Base-by-base conservation (phyloP, 495 filamentous ascomycete species). In the Xylaria venustula region DNA sequence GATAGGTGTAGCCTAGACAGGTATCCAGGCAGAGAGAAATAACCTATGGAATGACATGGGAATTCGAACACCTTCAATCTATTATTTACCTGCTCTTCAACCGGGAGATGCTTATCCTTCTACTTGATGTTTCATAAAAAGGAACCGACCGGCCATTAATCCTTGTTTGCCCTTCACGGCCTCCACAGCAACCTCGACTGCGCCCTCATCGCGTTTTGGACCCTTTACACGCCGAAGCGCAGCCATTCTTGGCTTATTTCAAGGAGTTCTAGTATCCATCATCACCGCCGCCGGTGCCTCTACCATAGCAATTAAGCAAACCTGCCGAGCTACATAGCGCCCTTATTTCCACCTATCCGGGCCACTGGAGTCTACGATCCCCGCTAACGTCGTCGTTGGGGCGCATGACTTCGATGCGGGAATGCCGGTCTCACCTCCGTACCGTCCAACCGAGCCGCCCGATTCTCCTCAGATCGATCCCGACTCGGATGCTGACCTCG, bases 401-500 rank as follows among this genome's bases (percentile, higher is more conserved):
- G 64, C 63, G 61, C 62, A 71, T 69, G 69, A 69, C 34, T 61
- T 75, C 75, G 62, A 76, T 73, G 72, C 78, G 77, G 78, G 70
- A 83, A 71, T 84, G 81, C 80, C 82, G 73, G 71, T 72, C 64
- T 69, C 75, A 73, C 77, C 75, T 58, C 75, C 80, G 54, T 75
- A 82, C 64, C 77, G 73, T 55, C 78, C 73, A 42, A 71, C 76
- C 61, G 71, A 78, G 71, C 75, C 76, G 67, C 81, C 82, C 69
- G 78, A 82, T 67, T 82, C 79, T 32, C 76, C 75, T 49, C 63
- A 71, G 57, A 76, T 83, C 68, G 79, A 82, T 52, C 83, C 83
- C 50, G 83, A 88, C 61, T 85, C 85, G 52, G 89, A 90, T 66
- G 80, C 90, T 55, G 88, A 92, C 61, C 77, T 91, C 50, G 87